These are phyloP conservation scores for Ustilago hordei DNA, from an alignment of 1,284 basidiomycete species.

Conservation along the genomic window DNA sequence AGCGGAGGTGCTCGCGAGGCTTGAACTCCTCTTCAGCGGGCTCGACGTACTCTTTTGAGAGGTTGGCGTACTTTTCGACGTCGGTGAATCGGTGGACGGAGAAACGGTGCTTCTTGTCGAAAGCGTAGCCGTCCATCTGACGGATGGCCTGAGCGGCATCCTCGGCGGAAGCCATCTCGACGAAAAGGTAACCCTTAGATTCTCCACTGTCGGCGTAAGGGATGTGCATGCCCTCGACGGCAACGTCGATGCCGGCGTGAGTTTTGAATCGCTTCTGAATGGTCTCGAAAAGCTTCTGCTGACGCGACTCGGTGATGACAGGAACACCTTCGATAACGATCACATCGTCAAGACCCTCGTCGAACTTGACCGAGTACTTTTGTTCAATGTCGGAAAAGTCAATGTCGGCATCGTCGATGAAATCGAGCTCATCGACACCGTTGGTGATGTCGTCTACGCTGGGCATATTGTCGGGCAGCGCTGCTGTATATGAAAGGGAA, in stretches of 20 bases:
- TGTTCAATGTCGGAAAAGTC: slow-evolving; percentile 94
- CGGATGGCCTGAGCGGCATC: slow-evolving; percentile 85
- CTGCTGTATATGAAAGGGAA: neutral
- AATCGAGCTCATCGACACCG: slow-evolving; percentile 51
- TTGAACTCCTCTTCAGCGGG: slow-evolving; percentile 83
- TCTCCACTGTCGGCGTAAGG: slow-evolving; percentile 69
- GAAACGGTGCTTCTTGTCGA: slow-evolving; percentile 93
- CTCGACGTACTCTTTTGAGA: slow-evolving; percentile 87
- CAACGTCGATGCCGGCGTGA: slow-evolving; percentile 69
- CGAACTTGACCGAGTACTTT: slow-evolving; percentile 75
- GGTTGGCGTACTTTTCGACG: slow-evolving; percentile 83
- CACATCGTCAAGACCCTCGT: slow-evolving; percentile 70
- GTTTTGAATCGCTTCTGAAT: slow-evolving; percentile 70
- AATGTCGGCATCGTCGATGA: slow-evolving; percentile 75
- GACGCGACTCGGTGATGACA: slow-evolving; percentile 68
- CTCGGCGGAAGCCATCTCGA: slow-evolving; percentile 84
- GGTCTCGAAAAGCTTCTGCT: slow-evolving; percentile 70
- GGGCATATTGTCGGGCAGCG: slow-evolving; percentile 33
- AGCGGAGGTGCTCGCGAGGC: slow-evolving; percentile 92
- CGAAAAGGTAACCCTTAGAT: slow-evolving; percentile 78
- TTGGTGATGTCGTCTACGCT: slow-evolving; percentile 55
- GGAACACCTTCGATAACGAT: slow-evolving; percentile 71
- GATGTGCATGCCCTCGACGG: slow-evolving; percentile 69
- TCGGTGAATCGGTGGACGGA: slow-evolving; percentile 91
- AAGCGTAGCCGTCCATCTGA: slow-evolving; percentile 85